Percentiles rank a stretch among this genome's conserved stretches.
Evolutionary conservation across 352 stramenopile genomes (phyloP).

Genomic region (Chrysophaeum taylorii): DNA sequence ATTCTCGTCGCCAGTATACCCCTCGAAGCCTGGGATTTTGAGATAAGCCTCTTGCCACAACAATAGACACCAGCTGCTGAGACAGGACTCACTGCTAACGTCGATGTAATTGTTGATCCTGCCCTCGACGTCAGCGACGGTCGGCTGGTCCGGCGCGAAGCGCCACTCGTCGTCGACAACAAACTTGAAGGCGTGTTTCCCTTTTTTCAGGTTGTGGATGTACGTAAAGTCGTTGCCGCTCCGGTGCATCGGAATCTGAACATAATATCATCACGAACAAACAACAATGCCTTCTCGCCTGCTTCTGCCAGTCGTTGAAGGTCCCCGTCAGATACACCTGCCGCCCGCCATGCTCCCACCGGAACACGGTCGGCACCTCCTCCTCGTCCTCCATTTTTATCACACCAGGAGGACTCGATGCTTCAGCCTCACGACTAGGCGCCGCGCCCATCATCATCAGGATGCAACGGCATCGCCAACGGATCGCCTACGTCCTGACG

Average conservation of each 20-base stretch:
- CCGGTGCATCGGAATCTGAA: constrained; percentile 97
- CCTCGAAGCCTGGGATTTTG: constrained; percentile 89
- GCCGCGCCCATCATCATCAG: too few species aligned
- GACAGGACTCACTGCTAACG: too few species aligned
- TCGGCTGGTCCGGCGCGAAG: constrained; percentile 74
- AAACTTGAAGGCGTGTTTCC: constrained; percentile 99
- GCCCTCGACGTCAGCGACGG: constrained; percentile 93
- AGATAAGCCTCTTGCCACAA: too few species aligned
- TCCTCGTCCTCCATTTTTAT: constrained; percentile 49
- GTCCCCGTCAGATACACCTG: constrained; percentile 97
- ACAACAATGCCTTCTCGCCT: too few species aligned
- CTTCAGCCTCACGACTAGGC: too few species aligned
- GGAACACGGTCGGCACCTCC: constrained; percentile 84
- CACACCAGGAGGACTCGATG: too few species aligned
- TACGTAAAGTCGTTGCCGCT: constrained; percentile 99
- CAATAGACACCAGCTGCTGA: too few species aligned
- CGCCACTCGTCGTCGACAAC: constrained; percentile 99
- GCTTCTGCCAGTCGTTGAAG: constrained; percentile 97
- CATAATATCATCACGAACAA: too few species aligned
- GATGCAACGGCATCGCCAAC: too few species aligned
- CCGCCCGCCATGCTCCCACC: constrained; percentile 91
- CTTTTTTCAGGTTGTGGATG: constrained; percentile 90
- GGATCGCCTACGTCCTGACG: too few species aligned
- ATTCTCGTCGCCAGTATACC: constrained; percentile 62
- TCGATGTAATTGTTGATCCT: constrained; percentile 99